Conservation (phyloP, 768 basidiomycete species). For the Rhodotorula toruloides region DNA sequence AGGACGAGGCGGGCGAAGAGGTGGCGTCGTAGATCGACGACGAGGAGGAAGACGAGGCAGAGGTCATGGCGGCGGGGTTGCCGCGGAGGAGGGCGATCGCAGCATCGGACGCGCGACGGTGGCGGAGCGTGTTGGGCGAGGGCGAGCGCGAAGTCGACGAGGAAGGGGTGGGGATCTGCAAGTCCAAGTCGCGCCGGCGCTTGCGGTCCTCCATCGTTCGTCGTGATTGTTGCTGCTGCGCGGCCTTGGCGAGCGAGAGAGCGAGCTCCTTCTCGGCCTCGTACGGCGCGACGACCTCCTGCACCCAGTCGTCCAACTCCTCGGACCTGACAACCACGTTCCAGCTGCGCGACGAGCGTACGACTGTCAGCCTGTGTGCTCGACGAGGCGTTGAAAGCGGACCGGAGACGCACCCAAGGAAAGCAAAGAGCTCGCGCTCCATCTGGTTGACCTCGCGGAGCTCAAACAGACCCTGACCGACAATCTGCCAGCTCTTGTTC, state of each 20-base stretch:
- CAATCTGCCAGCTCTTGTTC: conserved; percentile 87
- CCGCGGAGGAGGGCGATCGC: conserved; percentile 41
- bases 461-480: conserved; percentile 78
- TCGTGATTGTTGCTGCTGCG: conserved; percentile 17
- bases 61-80: neutral
- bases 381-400: neutral
- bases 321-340: conserved; percentile 42
- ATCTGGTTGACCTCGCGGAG: conserved; percentile 87
- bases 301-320: conserved; percentile 39
- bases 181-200: conserved; percentile 34
- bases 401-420: conserved; percentile 52
- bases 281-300: conserved; percentile 32
- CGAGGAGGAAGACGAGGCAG: conserved; percentile 7
- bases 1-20: conserved; percentile 16
- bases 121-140: conserved; percentile 36
- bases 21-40: conserved; percentile 1
- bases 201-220: conserved; percentile 34
- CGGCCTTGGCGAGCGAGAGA: conserved; percentile 17
- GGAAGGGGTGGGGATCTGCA: conserved; percentile 15
- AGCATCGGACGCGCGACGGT: conserved; percentile 40
- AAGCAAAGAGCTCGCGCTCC: conserved; percentile 85
- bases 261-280: conserved; percentile 29
- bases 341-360: conserved; percentile 17
- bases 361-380: neutral
- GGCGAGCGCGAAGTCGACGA: conserved; percentile 34